These are phyloP conservation scores for Saitozyma podzolica DNA, from an alignment of 768 basidiomycete species.

Conservation along the genomic window DNA sequence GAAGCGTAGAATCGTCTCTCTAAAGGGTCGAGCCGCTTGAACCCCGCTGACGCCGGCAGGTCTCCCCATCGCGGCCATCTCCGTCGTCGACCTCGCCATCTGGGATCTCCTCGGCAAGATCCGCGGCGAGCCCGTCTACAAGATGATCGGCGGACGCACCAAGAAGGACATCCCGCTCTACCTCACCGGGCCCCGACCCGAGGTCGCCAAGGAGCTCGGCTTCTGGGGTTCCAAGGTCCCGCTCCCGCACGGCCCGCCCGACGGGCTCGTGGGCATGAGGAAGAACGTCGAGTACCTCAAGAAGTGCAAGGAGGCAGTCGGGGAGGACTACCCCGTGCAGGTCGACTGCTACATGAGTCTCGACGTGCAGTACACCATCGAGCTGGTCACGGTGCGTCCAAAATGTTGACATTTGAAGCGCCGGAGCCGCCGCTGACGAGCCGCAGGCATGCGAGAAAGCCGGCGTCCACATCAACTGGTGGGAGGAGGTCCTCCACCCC, in stretches of 20 bases:
- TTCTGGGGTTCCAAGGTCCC: slow-evolving; percentile 55
- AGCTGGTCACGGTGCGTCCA: slow-evolving; percentile 46
- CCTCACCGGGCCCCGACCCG: slow-evolving; percentile 52
- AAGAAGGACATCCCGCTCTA: slow-evolving; percentile 54
- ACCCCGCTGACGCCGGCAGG: slow-evolving; percentile 24
- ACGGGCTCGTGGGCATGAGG: slow-evolving; percentile 50
- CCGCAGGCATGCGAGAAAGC: slow-evolving; percentile 41
- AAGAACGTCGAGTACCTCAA: slow-evolving; percentile 54
- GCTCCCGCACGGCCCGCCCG: slow-evolving; percentile 52
- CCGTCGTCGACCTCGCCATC: slow-evolving; percentile 54
- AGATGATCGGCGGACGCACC: slow-evolving; percentile 54
- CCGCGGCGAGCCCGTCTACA: slow-evolving; percentile 54
- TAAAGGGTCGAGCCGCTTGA: no score
- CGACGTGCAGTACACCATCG: slow-evolving; percentile 49
- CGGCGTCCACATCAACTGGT: slow-evolving; percentile 55
- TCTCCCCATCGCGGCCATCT: slow-evolving; percentile 52
- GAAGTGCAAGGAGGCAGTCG: slow-evolving; percentile 47
- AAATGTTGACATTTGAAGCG: background rate
- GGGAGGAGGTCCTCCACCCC: slow-evolving; percentile 54
- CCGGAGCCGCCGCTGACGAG: background rate
- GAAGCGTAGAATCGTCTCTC: background rate
- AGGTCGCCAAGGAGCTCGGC: slow-evolving; percentile 51
- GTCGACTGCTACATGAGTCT: slow-evolving; percentile 54
- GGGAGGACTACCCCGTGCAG: slow-evolving; percentile 53
- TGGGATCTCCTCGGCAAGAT: slow-evolving; percentile 55